Base-by-base conservation (phyloP, 441 rosid genomes). In the Croton setiger region DNA sequence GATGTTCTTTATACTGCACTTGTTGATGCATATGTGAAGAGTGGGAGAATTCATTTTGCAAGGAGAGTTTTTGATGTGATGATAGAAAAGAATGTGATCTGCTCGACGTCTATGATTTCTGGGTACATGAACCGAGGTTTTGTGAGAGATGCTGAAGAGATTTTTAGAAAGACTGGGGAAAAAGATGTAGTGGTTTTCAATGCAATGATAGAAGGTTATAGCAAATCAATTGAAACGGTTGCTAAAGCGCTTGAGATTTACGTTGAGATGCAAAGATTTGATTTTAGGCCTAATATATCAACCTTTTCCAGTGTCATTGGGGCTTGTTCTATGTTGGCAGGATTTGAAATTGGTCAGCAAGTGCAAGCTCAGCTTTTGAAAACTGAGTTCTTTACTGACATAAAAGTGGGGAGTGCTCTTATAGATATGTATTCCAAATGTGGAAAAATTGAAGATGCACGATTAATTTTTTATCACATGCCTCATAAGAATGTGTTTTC, bases 191-290 rank as follows among this genome's bases (percentile, higher is more conserved):
- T 93, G 3, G 96, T 91, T 67, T 93, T 81, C 74, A 93, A 93
- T 81, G 93, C 98, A 45, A 86, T 91, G 96, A 86, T 93, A 47
- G 98, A 93, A 87, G 97, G 96, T 43, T 93, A 86, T 36, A 93
- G 97, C 69, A 86, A 78, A 67, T 83, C 84, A 3, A 73, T 56
- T 45, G 89, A 78, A 64, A 85, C 87, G 14, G 88, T 86, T 63
- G 60, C 56, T 68, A 84, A 76, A 79, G 85, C 93, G 3, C 72
- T 89, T 51, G 77, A 78, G 74, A 63, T 83, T 73, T 93, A 85
- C 66, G 74, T 88, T 21, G 87, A 73, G 35, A 84, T 91, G 97
- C 96, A 91, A 56, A 63, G 88, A 67, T 69, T 47, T 12, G 80
- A 75, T 59, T 93, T 85, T 64, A 76, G 52, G 78, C 94, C 97